Base-by-base conservation (phyloP, 1,284 basidiomycete species). In the Puccinia polysora region DNA sequence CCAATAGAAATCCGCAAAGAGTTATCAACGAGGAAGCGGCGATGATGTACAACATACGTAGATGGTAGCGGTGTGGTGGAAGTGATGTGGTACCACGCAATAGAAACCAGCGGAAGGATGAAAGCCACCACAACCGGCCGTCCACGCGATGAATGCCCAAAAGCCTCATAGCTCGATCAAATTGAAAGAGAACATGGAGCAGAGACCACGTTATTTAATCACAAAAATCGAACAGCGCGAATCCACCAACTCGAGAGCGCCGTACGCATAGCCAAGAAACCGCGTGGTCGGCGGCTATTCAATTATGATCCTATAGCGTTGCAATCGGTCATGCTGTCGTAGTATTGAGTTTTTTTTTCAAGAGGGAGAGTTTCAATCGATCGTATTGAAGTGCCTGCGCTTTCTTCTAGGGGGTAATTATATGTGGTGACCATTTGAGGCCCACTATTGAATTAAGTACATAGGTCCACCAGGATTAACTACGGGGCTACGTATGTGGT, bases 391-490 rank as follows among this genome's bases (percentile, higher is more conserved):
- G 59, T 15, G 25, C 30, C 59, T 45, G 38, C 59, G 58, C 58
- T 60, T 60, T 60, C 58, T 60, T 62, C 59, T 40, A 62, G 59
- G 59, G 43, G 59, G n/a, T n/a, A n/a, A n/a, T 62, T 28, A 60
- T 10, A 34, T 62, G 2, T 23, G 15, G 43, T 23, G 40, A 23
- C 38, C 58, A 62, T 43, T 47, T 43, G 40, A 34, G 43, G 59
- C 58, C 58, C 58, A 60, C 58, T 23, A 60, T 43, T 60, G 59
- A 62, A 62, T 62, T 62, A n/a, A n/a, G n/a, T n/a, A n/a, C n/a
- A n/a, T n/a, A n/a, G n/a, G n/a, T n/a, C 25, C 20, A 62, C 47
- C 59, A 45, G 59, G 59, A 62, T 62, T 20, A 62, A 62, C 40
- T 62, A 62, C 59, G 59, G 59, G 38, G 59, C 59, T 47, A 62